Conservation (phyloP, 352 stramenopile species). For the Globisporangium cystogenes region DNA sequence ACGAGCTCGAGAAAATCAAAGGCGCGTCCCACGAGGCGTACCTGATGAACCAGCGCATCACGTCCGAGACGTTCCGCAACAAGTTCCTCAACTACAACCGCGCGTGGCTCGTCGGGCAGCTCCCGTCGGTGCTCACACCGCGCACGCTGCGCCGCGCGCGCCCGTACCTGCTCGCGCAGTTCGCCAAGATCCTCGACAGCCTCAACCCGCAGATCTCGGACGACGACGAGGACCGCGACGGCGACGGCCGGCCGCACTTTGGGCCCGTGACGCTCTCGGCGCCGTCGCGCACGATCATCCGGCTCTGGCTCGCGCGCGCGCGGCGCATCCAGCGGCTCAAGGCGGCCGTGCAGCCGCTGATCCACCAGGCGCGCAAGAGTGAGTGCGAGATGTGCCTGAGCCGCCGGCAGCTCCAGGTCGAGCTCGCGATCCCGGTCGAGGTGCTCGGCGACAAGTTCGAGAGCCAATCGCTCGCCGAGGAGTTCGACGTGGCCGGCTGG, state of each 20-base stretch:
- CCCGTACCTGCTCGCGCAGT: constrained; percentile 95
- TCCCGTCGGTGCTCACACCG: constrained; percentile 94
- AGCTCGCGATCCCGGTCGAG: constrained; percentile 90
- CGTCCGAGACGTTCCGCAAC: constrained; percentile 95
- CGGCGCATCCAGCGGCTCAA: constrained; percentile 79
- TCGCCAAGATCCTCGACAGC: constrained; percentile 93
- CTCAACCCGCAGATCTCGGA: constrained; percentile 94
- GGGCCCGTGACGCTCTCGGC: constrained; percentile 89
- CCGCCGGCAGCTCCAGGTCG: constrained; percentile 92
- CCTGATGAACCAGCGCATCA: constrained; percentile 97
- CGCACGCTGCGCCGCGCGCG: constrained; percentile 85
- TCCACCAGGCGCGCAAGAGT: constrained; percentile 88
- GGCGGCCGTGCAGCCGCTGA: constrained; percentile 87
- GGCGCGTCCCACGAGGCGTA: constrained; percentile 93
- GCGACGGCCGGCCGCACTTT: constrained; percentile 65
- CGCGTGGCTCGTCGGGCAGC: constrained; percentile 94
- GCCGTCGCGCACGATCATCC: constrained; percentile 88
- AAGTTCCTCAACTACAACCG: constrained; percentile 98
- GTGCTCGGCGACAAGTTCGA: constrained; percentile 92
- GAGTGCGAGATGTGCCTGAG: constrained; percentile 95
- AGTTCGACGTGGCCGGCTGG: constrained; percentile 93
- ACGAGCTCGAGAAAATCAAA: constrained; percentile 92
- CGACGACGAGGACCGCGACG: constrained; percentile 89
- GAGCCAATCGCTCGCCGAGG: constrained; percentile 73
- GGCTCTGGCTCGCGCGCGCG: constrained; percentile 89